Evolutionary conservation across 2,329 filamentous ascomycete genomes (phyloP).

Genomic region (Delphinella strobiligena): DNA sequence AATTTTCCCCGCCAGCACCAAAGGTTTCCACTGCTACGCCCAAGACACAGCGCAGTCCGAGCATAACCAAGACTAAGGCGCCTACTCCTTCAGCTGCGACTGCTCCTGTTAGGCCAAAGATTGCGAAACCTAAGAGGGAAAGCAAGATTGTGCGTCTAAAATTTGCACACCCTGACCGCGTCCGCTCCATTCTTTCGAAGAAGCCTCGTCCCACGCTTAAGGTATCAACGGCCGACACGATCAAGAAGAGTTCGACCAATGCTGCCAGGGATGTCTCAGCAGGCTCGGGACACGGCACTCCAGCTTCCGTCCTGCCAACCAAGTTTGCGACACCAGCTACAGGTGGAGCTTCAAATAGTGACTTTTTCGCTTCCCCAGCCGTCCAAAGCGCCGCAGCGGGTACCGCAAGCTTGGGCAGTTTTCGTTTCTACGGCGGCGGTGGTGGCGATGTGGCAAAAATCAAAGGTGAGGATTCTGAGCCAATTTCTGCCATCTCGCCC

Average conservation of each 20-base stretch:
- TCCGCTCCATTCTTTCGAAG: conserved; percentile 4
- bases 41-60: conserved; percentile 7
- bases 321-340: background rate
- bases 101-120: conserved; percentile 2
- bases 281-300: too few relatives aligned
- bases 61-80: conserved; percentile 1
- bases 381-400: conserved; percentile 1
- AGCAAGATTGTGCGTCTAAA: conserved; percentile 1
- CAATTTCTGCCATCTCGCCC: background rate
- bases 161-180: background rate
- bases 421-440: conserved; percentile 13
- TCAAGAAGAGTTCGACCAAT: too few relatives aligned
- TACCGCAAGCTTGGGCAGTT: conserved; percentile 16
- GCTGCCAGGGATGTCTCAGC: too few relatives aligned
- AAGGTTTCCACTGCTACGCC: conserved; percentile 3
- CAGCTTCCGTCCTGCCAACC: background rate
- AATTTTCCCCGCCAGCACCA: conserved; percentile 10
- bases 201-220: conserved; percentile 3
- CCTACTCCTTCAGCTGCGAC: background rate
- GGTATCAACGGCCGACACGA: conserved; percentile 1
- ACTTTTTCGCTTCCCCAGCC: conserved; percentile 10
- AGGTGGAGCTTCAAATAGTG: conserved; percentile 1
- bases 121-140: conserved; percentile 1
- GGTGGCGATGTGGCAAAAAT: background rate
- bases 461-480: background rate